Percentiles rank a stretch among this genome's conserved stretches.
These are phyloP conservation scores for Wallacemonas sp. DNA, from an alignment of 208 protist genomes.

Conservation along the genomic window DNA sequence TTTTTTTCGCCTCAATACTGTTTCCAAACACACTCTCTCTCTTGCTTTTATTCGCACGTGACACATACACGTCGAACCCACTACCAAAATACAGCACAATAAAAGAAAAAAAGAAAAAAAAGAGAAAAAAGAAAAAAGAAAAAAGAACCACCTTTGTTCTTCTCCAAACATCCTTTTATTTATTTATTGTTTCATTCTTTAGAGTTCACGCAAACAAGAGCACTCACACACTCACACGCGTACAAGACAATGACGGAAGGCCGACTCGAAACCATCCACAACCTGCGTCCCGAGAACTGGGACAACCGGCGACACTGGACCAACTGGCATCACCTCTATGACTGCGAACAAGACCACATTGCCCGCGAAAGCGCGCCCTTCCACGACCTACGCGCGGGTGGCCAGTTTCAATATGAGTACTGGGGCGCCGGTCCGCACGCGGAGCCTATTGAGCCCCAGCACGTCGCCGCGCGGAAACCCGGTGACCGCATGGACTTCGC, in stretches of 20 bases:
- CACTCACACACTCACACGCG: too few relatives aligned
- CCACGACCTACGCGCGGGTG: conserved; percentile 86
- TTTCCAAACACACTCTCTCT: too few relatives aligned
- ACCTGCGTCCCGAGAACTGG: conserved; percentile 90
- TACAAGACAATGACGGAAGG: conserved; percentile 87
- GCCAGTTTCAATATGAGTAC: conserved; percentile 91
- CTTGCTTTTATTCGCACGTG: neutral
- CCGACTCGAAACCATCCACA: conserved; percentile 87
- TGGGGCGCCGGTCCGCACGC: conserved; percentile 52
- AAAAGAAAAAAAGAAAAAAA: neutral
- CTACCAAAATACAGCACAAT: neutral
- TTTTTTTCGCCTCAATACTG: too few relatives aligned
- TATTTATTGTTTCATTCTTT: too few relatives aligned
- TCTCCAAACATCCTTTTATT: conserved; percentile 11
- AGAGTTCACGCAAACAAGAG: too few relatives aligned
- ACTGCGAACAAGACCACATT: conserved; percentile 87
- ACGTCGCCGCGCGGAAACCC: conserved; percentile 49
- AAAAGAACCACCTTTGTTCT: conserved; percentile 10
- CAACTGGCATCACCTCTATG: conserved; percentile 91
- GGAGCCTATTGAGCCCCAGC: conserved; percentile 47
- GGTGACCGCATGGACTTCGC: conserved; percentile 89
- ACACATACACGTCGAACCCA: neutral
- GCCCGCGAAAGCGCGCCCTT: conserved; percentile 86
- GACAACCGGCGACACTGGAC: conserved; percentile 90
- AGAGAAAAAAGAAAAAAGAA: conserved; percentile 15